phyloP scores from a whole-genome alignment of 2,329 filamentous ascomycete genomes.

The Ceratocystis lukuohia region DNA sequence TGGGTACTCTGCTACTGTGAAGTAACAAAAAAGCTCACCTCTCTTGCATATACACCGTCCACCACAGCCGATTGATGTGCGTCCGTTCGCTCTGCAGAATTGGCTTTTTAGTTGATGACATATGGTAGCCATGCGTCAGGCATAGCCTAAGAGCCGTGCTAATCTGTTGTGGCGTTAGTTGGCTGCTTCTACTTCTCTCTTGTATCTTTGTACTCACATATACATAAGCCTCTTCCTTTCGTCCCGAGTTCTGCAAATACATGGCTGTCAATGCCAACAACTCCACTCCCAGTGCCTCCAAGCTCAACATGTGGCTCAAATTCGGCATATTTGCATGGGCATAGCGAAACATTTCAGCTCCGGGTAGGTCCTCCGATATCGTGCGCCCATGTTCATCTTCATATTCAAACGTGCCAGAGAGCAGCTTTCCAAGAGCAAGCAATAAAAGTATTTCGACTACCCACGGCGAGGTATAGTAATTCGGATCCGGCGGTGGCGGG shows the following conservation, averaged over 20 bases:
- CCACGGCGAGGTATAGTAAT: slow-evolving; percentile 18
- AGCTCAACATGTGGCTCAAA: slow-evolving; percentile 23
- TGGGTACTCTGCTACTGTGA: not conserved
- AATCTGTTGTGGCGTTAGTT: slow-evolving; percentile 19
- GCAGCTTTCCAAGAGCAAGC: slow-evolving; percentile 17
- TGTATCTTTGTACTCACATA: slow-evolving; percentile 11
- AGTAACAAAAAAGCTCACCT: slow-evolving; percentile 19
- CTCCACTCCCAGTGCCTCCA: slow-evolving; percentile 25
- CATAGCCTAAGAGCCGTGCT: slow-evolving; percentile 24
- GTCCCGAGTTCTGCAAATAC: slow-evolving; percentile 19
- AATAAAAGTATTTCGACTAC: slow-evolving; percentile 17
- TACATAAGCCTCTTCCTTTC: slow-evolving; percentile 20
- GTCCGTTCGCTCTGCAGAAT: slow-evolving; percentile 20
- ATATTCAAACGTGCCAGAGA: slow-evolving; percentile 15
- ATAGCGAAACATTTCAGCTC: slow-evolving; percentile 18
- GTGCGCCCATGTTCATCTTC: slow-evolving; percentile 15
- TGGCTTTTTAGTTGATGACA: slow-evolving; percentile 18
- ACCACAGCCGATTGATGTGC: slow-evolving; percentile 24
- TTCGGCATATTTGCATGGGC: slow-evolving; percentile 24
- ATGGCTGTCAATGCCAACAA: slow-evolving; percentile 23
- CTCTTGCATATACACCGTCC: slow-evolving; percentile 26
- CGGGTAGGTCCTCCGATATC: slow-evolving; percentile 17
- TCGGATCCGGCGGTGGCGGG: slow-evolving; percentile 1
- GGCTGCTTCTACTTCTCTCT: not conserved
- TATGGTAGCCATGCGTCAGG: slow-evolving; percentile 25